Evolutionary conservation across 441 rosid species (phyloP), one percentile per base, ranked within the genome.

Genomic region (Mallotus repandus): DNA sequence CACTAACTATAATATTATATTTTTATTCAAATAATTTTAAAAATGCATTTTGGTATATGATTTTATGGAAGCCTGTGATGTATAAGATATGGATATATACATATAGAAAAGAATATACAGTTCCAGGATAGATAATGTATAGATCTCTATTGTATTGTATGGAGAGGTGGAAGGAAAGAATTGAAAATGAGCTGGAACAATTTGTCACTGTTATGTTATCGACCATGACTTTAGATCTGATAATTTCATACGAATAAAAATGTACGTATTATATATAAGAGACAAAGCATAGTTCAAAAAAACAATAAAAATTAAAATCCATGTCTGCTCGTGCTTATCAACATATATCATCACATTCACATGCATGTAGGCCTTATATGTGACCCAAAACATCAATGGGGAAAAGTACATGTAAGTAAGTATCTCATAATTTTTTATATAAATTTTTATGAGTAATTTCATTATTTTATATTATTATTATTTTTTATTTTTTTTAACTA

Each of bases 281-380:
- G 55, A 71, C 59, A 66, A 54, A 58, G 48, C n/a, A 70, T 45
- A 48, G 61, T 21, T 35, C 54, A 46, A 68, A 43, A n/a, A n/a
- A 12, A 70, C 48, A 10, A 54, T 14, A 35, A 73, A 50, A 63
- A 35, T 41, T 52, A 49, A 77, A 62, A 65, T 35, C 76, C 61
- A 68, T 77, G 79, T 80, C 81, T 75, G 77, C 75, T 76, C 68
- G 67, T 84, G 70, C 77, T 78, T 69, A 69, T 78, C 81, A 65
- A 73, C 64, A 66, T 45, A 55, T 52, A 76, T 76, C 52, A 71
- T 74, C 58, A 68, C 68, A 32, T 18, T 79, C 86, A 78, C 85
- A 81, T 84, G 88, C 84, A 71, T 84, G 84, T 78, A 76, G 79
- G 84, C 68, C 78, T 84, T 70, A 58, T 64, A 50, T 81, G 79